phyloP scores from a whole-genome alignment of 2,329 filamentous ascomycete genomes.

The Hypomyces rosellus region DNA sequence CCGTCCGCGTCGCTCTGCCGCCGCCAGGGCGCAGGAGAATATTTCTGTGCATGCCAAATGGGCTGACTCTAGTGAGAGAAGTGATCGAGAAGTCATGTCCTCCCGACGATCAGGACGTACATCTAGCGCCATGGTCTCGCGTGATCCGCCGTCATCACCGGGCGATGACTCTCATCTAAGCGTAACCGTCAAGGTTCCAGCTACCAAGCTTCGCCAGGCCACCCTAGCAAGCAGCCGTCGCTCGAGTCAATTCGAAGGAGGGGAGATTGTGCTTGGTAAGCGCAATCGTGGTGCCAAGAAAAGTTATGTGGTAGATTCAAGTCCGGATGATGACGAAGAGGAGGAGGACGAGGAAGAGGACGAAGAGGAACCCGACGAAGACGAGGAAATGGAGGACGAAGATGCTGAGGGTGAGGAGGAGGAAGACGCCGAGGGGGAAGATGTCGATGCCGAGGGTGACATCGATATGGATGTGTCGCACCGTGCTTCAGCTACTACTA shows the following conservation, averaged over 20 bases:
- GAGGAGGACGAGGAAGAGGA: slow-evolving; percentile 30
- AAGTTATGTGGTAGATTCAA: slow-evolving; percentile 54
- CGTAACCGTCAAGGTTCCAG: slow-evolving; percentile 46
- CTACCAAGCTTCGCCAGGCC: slow-evolving; percentile 46
- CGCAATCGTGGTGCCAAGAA: slow-evolving; percentile 51
- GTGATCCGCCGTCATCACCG: slow-evolving; percentile 41
- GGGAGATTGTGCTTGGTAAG: slow-evolving; percentile 44
- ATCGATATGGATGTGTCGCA: slow-evolving; percentile 38
- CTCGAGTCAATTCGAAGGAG: slow-evolving; percentile 35
- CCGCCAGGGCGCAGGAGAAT: slow-evolving; percentile 35
- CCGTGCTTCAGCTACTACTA: slow-evolving; percentile 29
- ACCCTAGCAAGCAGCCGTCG: slow-evolving; percentile 34
- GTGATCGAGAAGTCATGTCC: slow-evolving; percentile 40
- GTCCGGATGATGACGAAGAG: slow-evolving; percentile 38
- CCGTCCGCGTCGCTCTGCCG: slow-evolving; percentile 41
- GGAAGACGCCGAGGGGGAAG: slow-evolving; percentile 40
- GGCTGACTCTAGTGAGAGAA: slow-evolving; percentile 33
- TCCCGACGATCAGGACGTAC: slow-evolving; percentile 45
- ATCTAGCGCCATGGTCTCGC: slow-evolving; percentile 35
- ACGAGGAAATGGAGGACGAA: slow-evolving; percentile 38
- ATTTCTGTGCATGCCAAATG: slow-evolving; percentile 37
- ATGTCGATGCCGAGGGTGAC: slow-evolving; percentile 35
- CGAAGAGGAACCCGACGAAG: slow-evolving; percentile 37
- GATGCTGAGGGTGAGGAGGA: slow-evolving; percentile 28
- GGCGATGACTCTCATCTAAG: slow-evolving; percentile 38